Conservation (phyloP, 1,139 yeast species). For the Blastobotrys serpentis region DNA sequence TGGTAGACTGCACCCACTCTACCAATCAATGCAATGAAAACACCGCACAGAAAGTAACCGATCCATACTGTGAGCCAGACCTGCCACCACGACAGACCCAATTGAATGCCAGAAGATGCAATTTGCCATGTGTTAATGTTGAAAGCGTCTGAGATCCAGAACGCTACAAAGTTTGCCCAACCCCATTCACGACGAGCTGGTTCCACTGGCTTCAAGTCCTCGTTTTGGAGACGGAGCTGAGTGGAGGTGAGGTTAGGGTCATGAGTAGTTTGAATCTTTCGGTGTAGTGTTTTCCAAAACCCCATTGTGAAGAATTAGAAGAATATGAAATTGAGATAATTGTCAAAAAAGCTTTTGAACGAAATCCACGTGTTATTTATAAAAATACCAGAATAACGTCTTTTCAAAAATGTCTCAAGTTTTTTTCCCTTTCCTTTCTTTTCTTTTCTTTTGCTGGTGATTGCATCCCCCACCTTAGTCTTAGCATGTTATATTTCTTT, state of each 20-base stretch:
- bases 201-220: constrained; percentile 77
- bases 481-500: background rate
- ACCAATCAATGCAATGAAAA: constrained; percentile 37
- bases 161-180: constrained; percentile 74
- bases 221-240: constrained; percentile 51
- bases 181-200: constrained; percentile 64
- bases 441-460: background rate
- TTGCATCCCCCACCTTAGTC: background rate
- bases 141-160: constrained; percentile 87
- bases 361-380: no score
- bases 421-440: no score
- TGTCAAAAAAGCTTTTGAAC: no score
- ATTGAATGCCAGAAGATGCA: constrained; percentile 75
- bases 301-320: background rate
- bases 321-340: no score
- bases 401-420: no score
- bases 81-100: constrained; percentile 85
- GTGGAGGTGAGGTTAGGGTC: constrained; percentile 25
- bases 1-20: constrained; percentile 42
- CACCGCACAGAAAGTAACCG: constrained; percentile 37
- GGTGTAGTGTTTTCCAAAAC: background rate
- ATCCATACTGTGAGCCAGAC: constrained; percentile 82
- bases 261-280: constrained; percentile 25
- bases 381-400: no score
- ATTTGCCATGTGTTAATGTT: constrained; percentile 90